phyloP scores from a whole-genome alignment of 441 rosid genomes.

The Populus hybrid region DNA sequence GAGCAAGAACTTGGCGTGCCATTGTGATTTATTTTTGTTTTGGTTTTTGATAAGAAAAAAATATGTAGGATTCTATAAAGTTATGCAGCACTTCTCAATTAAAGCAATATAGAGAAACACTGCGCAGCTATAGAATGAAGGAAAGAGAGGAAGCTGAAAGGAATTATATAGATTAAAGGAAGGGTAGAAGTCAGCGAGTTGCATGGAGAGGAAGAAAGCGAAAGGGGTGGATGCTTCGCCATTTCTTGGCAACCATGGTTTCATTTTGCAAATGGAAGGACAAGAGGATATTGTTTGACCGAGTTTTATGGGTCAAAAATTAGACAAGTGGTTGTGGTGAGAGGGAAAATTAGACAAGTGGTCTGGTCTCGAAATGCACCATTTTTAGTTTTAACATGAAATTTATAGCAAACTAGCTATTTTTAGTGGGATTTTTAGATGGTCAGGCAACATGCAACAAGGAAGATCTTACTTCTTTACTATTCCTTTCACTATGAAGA shows the following conservation, averaged over 20 bases:
- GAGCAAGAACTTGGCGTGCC: constrained; percentile 50
- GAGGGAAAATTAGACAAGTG: neutral
- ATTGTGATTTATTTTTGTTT: constrained; percentile 23
- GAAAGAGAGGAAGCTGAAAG: neutral
- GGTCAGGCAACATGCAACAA: too few species aligned
- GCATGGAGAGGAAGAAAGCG: neutral
- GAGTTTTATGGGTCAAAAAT: constrained; percentile 4
- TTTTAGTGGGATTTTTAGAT: too few species aligned
- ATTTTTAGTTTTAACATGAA: neutral
- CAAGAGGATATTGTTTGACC: constrained; percentile 12
- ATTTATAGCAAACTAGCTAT: too few species aligned
- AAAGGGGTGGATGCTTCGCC: neutral
- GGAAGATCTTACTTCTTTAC: too few species aligned
- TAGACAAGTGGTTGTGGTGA: neutral
- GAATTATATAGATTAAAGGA: constrained; percentile 16
- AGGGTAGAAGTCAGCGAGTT: constrained; percentile 13
- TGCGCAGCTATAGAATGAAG: constrained; percentile 25
- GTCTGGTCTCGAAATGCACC: neutral
- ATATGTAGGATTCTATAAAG: constrained; percentile 6
- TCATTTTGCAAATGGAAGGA: neutral
- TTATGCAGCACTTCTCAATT: constrained; percentile 28
- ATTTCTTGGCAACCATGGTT: neutral
- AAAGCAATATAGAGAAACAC: constrained; percentile 34
- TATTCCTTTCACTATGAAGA: too few species aligned
- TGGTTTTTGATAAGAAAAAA: neutral